These are phyloP conservation scores for Neohortaea acidophila DNA, from an alignment of 495 filamentous ascomycete genomes.

Conservation along the genomic window DNA sequence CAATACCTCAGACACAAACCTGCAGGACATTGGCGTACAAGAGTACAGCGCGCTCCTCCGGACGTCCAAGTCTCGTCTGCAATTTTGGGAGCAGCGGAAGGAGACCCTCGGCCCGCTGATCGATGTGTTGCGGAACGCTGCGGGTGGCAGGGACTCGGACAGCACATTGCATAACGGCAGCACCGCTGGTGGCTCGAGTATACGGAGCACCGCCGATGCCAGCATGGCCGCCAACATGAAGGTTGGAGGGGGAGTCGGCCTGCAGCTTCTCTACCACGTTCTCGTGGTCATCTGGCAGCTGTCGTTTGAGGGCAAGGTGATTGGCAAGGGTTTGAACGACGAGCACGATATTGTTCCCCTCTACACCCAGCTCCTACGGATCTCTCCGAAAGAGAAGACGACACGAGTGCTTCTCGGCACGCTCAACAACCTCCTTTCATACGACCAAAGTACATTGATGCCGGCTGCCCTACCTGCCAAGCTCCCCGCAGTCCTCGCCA, in stretches of 20 bases:
- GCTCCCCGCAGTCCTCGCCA: slow-evolving; percentile 65
- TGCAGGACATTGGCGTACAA: slow-evolving; percentile 91
- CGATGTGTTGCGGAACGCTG: slow-evolving; percentile 66
- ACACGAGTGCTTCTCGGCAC: slow-evolving; percentile 82
- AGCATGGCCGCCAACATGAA: slow-evolving; percentile 52
- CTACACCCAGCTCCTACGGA: slow-evolving; percentile 73
- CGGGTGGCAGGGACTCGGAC: slow-evolving; percentile 53
- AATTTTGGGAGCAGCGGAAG: slow-evolving; percentile 77
- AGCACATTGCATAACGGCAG: slow-evolving; percentile 56
- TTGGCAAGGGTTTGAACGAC: slow-evolving; percentile 76
- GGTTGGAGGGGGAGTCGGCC: slow-evolving; percentile 64
- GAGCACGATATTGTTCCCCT: slow-evolving; percentile 85
- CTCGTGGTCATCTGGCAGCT: slow-evolving; percentile 89
- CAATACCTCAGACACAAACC: slow-evolving; percentile 66
- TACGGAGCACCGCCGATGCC: slow-evolving; percentile 40
- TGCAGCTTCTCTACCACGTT: slow-evolving; percentile 91
- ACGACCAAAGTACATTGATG: slow-evolving; percentile 63
- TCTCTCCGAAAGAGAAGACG: slow-evolving; percentile 96
- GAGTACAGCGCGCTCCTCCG: slow-evolving; percentile 79
- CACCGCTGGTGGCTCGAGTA: slow-evolving; percentile 24
- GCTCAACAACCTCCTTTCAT: slow-evolving; percentile 65
- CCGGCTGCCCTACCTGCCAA: slow-evolving; percentile 68
- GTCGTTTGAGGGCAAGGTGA: slow-evolving; percentile 69
- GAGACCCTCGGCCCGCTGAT: slow-evolving; percentile 72
- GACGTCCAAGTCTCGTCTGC: slow-evolving; percentile 52